Percentiles rank a stretch among this genome's conserved stretches.
phyloP scores from a whole-genome alignment of 2,329 filamentous ascomycete genomes.

The Paecilomyces dactylethromorphus region DNA sequence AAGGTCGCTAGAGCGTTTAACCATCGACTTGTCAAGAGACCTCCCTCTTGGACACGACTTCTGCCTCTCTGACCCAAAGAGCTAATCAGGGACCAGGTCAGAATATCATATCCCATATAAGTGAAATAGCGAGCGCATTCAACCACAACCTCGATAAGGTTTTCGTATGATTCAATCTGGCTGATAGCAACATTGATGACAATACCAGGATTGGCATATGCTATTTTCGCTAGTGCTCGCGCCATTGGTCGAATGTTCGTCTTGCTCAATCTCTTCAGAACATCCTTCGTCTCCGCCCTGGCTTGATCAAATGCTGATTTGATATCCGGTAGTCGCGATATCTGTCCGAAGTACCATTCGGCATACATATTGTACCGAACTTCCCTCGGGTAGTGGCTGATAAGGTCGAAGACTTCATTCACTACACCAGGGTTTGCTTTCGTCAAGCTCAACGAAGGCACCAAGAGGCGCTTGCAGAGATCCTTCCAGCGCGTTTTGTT shows the following conservation, averaged over 20 bases:
- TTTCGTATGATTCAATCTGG: slow-evolving; percentile 90
- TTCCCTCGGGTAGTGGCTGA: slow-evolving; percentile 69
- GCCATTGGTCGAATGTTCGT: slow-evolving; percentile 84
- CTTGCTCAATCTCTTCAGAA: slow-evolving; percentile 82
- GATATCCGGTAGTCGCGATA: slow-evolving; percentile 70
- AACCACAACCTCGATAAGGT: slow-evolving; percentile 89
- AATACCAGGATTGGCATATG: slow-evolving; percentile 80
- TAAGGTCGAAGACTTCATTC: slow-evolving; percentile 77
- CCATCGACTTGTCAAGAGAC: slow-evolving; percentile 82
- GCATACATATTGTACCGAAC: slow-evolving; percentile 83
- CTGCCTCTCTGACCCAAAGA: slow-evolving; percentile 54
- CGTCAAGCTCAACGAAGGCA: slow-evolving; percentile 81
- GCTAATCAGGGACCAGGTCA: slow-evolving; percentile 87
- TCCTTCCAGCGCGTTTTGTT: slow-evolving; percentile 79
- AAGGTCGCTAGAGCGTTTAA: slow-evolving; percentile 85
- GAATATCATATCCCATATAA: slow-evolving; percentile 81
- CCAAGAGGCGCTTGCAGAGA: slow-evolving; percentile 73
- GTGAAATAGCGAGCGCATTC: slow-evolving; percentile 95
- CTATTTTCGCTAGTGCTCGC: slow-evolving; percentile 83
- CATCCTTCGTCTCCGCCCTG: slow-evolving; percentile 70
- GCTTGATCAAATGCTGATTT: slow-evolving; percentile 71
- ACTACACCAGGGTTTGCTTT: slow-evolving; percentile 77
- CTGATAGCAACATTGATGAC: slow-evolving; percentile 85
- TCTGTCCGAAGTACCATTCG: slow-evolving; percentile 81
- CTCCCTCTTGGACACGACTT: slow-evolving; percentile 56